phyloP scores from a whole-genome alignment of 345 rosid genomes.

The Nasturtium officinale region DNA sequence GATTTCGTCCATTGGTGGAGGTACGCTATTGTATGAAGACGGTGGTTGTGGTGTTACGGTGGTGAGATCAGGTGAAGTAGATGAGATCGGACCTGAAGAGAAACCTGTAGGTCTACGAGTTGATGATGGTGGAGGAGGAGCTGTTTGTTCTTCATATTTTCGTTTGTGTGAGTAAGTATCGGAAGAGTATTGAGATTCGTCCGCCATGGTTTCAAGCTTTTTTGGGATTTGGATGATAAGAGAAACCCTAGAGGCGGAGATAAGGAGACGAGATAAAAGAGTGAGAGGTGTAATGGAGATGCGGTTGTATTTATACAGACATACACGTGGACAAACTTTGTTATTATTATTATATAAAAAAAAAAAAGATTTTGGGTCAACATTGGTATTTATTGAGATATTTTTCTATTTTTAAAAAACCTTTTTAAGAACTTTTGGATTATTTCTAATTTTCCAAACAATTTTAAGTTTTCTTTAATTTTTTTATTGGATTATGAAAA shows the following conservation, averaged over 20 bases:
- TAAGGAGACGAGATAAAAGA: background rate
- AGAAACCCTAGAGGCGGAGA: slow-evolving; percentile 66
- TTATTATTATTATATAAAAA: no score
- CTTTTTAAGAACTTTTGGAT: no score
- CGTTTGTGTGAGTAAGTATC: slow-evolving; percentile 63
- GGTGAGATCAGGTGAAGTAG: slow-evolving; percentile 54
- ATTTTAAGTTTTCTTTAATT: no score
- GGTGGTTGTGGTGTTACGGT: slow-evolving; percentile 40
- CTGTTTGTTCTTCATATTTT: slow-evolving; percentile 79
- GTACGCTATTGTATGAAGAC: slow-evolving; percentile 70
- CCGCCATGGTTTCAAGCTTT: slow-evolving; percentile 60
- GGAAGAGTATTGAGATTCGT: slow-evolving; percentile 88
- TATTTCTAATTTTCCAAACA: no score
- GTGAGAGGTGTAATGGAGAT: background rate
- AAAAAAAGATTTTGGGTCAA: no score
- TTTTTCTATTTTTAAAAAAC: no score
- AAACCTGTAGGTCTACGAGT: slow-evolving; percentile 81
- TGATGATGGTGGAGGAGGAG: slow-evolving; percentile 55
- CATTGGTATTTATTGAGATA: background rate
- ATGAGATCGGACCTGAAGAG: slow-evolving; percentile 64
- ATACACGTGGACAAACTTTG: background rate
- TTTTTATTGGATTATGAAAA: no score
- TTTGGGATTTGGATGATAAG: slow-evolving; percentile 2
- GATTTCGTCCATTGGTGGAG: slow-evolving; percentile 78
- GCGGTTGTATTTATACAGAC: background rate